A percentile compares a stretch with the other conserved stretches of the same genome.
phyloP scores from a whole-genome alignment of 495 filamentous ascomycete genomes.

The Xylaria longipes region DNA sequence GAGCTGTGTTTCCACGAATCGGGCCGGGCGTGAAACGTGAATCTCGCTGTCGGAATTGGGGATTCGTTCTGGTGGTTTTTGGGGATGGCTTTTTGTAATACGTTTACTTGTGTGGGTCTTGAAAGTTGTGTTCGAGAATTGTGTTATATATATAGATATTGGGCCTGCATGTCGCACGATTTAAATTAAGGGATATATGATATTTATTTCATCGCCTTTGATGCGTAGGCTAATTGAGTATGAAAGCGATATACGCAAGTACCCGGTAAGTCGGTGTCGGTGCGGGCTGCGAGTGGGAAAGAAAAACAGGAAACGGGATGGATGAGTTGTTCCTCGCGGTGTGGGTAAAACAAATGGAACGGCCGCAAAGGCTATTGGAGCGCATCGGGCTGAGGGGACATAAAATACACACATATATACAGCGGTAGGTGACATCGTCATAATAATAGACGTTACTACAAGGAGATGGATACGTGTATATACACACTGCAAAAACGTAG shows the following conservation, averaged over 20 bases:
- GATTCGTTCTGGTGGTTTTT: background rate
- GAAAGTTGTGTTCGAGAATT: background rate
- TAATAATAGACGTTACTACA: background rate
- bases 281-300: conserved; percentile 5
- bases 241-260: background rate
- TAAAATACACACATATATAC: conserved; percentile 6
- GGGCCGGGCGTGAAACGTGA: background rate
- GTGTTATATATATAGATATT: background rate
- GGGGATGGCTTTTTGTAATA: background rate
- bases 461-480: background rate
- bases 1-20: conserved; percentile 26
- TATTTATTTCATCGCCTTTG: background rate
- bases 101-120: background rate
- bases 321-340: conserved; percentile 1
- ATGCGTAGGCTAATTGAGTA: background rate
- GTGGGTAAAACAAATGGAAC: conserved; percentile 7
- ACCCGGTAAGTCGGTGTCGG: background rate
- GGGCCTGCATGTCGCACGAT: background rate
- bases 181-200: background rate
- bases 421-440: conserved; percentile 3
- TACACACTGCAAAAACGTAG: background rate
- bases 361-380: conserved; percentile 21
- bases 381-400: conserved; percentile 8
- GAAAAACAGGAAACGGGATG: background rate
- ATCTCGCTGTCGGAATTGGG: background rate